Percentiles rank a stretch among this genome's conserved stretches.
phyloP scores from a whole-genome alignment of 2,329 filamentous ascomycete species.

The Cadophora gregata region DNA sequence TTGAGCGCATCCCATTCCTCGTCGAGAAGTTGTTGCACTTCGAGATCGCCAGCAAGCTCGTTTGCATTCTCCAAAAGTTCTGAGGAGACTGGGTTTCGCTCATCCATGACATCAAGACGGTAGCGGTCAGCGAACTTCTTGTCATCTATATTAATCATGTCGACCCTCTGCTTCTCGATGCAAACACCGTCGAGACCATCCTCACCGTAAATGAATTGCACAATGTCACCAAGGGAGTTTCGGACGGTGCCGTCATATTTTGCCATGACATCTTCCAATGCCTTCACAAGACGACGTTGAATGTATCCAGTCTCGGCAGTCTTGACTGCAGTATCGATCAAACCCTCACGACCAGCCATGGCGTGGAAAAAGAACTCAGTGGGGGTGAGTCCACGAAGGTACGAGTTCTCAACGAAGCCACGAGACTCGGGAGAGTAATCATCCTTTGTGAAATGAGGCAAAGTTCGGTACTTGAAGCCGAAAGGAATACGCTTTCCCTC shows the following conservation, averaged over 20 bases:
- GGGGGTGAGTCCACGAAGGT: constrained; percentile 92
- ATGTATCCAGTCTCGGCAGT: constrained; percentile 99
- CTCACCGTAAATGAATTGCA: constrained; percentile 97
- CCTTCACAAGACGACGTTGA: constrained; percentile 96
- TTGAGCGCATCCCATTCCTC: constrained; percentile 82
- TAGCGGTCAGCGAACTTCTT: constrained; percentile 80
- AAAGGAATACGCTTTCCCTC: constrained; percentile 99
- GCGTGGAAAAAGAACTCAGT: constrained; percentile 99
- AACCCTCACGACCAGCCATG: constrained; percentile 99
- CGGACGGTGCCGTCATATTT: constrained; percentile 98
- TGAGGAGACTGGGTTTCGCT: constrained; percentile 60
- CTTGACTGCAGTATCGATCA: constrained; percentile 99
- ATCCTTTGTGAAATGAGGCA: constrained; percentile 98
- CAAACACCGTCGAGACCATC: constrained; percentile 92
- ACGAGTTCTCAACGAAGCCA: constrained; percentile 98
- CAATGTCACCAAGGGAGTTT: constrained; percentile 94
- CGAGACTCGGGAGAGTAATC: constrained; percentile 97
- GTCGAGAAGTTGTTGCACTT: constrained; percentile 85
- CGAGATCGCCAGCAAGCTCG: constrained; percentile 86
- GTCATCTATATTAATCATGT: constrained; percentile 82
- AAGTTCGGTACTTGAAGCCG: constrained; percentile 96
- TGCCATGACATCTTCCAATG: constrained; percentile 95
- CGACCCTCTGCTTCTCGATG: constrained; percentile 92
- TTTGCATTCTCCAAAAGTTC: constrained; percentile 85
- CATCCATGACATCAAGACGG: constrained; percentile 85